Base-by-base conservation (phyloP, 1,284 basidiomycete species). In the Malassezia vespertilionis region DNA sequence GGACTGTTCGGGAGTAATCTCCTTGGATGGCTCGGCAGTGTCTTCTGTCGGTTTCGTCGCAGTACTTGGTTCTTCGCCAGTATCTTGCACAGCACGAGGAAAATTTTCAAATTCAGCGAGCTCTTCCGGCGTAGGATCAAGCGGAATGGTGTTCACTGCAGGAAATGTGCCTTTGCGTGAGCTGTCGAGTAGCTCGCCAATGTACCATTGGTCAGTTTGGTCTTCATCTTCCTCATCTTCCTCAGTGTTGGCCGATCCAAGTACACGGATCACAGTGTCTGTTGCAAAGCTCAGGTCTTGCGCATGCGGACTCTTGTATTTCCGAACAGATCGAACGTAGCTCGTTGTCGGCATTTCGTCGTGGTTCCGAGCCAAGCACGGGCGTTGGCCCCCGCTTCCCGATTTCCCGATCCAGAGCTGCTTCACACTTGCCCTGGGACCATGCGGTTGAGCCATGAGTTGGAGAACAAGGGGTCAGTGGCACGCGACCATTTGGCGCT, bases 161-260 rank as follows among this genome's bases (percentile, higher is more conserved):
- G 72, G 72, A 42, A 72, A 72, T 10, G 63, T 63, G 12, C 71
- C 72, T 30, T 60, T 58, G 8, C 55, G 46, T 5, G 39, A 46
- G 4, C 64, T 63, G 24, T 63, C 66, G 2, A 58, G 44, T 30
- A 54, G 56, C 46, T 61, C 61, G 22, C 72, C 72, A n/a, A 67
- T 46, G 21, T 71, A 56, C 72, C 72, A 73, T 32, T 65, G 63
- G 12, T 69, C 71, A 4, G 71, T 67, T 21, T 72, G 70, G 21
- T 72, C 71, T 15, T 66, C 64, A 5, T 63, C 65, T 7, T 63
- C 60, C 11, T 57, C 55, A 8, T 60, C 60, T 10, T 56, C 59
- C 3, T 53, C 37, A 4, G 51, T 43, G 6, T 54, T 50, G 4
- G 66, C 71, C 0, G 52, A 14, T 5, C 47, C 57, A 5, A 56